Evolutionary conservation across 495 filamentous ascomycete species (phyloP), one percentile per base, ranked within the genome.

Genomic region (Beverwykella pulmonaria): DNA sequence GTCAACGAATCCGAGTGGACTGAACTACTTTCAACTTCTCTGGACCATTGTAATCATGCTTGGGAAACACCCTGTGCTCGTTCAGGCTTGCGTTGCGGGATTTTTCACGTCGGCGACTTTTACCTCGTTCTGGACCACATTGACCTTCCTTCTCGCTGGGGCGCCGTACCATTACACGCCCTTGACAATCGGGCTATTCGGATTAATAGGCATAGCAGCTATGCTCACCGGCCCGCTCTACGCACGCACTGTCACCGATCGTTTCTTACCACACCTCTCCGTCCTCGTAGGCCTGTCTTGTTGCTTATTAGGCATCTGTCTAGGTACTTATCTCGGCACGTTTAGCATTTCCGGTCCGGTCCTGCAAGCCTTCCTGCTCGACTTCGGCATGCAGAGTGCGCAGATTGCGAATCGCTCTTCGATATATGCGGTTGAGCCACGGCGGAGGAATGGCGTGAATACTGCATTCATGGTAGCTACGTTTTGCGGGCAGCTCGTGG

Each of bases 101-200:
- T 82, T 88, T 66, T 82, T 84, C 63, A 79, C 78, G 14, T 80
- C 80, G 4, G 75, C 80, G 0, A 84, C 82, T 0, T 90, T 90
- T 73, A 90, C 87, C n/a, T 77, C 71, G 30, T 89, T 88, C 79
- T 95, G 91, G 91, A 94, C 91, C 1, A 93, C 91, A 0, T 77
- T 93, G 19, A 92, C 89, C 0, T 95, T 95, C 75, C 82, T 93
- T 22, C 82, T 94, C 6, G 82, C 88, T 1, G 82, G 81, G 0
- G 75, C 79, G 19, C 89, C 91, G 0, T 96, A 92, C 75, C 71
- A 81, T 49, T 94, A 89, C 71, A 76, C 80, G 14, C 84, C 88
- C 0, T 67, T 90, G 1, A 79, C 79, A 1, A 91, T 94, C 46
- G 92, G 92, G 1, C 79, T 94, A 46, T 94, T 94, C 71, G 88